phyloP scores from a whole-genome alignment of 2,329 filamentous ascomycete species.

The Huntiella moniliformis region DNA sequence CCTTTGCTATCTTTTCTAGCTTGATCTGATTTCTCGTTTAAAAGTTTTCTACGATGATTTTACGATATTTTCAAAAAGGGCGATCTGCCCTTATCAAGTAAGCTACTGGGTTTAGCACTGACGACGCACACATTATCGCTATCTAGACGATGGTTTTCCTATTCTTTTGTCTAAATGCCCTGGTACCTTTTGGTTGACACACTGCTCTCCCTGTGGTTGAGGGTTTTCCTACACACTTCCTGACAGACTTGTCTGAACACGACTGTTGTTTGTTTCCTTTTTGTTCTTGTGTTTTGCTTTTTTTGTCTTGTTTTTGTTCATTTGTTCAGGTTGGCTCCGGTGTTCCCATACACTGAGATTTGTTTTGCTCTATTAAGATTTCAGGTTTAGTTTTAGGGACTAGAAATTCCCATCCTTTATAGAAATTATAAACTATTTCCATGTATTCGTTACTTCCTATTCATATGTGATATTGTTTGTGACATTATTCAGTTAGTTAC shows the following conservation, averaged over 20 bases:
- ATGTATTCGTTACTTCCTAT: too few relatives aligned
- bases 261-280: neutral
- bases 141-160: neutral
- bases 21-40: neutral
- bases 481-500: too few relatives aligned
- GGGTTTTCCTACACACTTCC: neutral
- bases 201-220: neutral
- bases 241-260: neutral
- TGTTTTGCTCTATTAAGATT: too few relatives aligned
- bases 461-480: too few relatives aligned
- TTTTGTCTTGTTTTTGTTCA: neutral
- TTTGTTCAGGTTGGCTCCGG: neutral
- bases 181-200: neutral
- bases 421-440: too few relatives aligned
- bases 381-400: too few relatives aligned
- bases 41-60: neutral
- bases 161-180: neutral
- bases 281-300: neutral
- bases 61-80: neutral
- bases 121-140: neutral
- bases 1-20: neutral
- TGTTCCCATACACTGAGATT: too few relatives aligned
- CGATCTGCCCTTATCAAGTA: neutral
- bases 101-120: neutral
- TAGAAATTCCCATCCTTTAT: too few relatives aligned